Percentiles rank a stretch among this genome's conserved stretches.
phyloP scores from a whole-genome alignment of 495 filamentous ascomycete species.

The Neurospora hispaniola region DNA sequence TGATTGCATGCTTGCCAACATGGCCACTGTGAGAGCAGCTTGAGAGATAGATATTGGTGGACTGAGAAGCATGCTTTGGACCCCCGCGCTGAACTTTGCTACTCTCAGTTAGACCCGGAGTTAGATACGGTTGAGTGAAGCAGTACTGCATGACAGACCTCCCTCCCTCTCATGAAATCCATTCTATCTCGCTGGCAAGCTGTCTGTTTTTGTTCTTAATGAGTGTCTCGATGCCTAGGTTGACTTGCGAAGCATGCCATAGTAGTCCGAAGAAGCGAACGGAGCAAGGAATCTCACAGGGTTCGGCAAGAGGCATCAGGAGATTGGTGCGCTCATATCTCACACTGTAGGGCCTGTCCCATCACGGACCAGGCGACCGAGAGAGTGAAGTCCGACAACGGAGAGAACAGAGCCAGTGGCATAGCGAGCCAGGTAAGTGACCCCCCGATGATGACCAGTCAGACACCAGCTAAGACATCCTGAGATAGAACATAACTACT shows the following conservation, averaged over 20 bases:
- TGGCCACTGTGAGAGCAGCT: not conserved
- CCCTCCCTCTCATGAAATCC: not conserved
- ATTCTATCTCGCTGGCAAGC: not conserved
- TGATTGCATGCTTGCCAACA: not conserved
- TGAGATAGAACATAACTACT: not conserved
- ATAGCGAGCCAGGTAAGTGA: not conserved
- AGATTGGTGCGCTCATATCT: not conserved
- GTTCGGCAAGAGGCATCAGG: not conserved
- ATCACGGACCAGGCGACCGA: not conserved
- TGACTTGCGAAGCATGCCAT: not conserved
- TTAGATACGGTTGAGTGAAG: not conserved
- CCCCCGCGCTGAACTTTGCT: not conserved
- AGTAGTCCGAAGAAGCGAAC: not conserved
- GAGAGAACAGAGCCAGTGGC: not conserved
- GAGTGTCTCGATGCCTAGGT: not conserved
- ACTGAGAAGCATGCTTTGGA: not conserved
- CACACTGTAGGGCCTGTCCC: not conserved
- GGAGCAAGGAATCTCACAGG: not conserved
- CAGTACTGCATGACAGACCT: not conserved
- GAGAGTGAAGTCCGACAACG: not conserved
- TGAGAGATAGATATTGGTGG: not conserved
- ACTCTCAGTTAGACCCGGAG: not conserved
- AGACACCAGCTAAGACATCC: not conserved
- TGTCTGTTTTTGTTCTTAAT: not conserved
- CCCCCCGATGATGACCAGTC: not conserved